Evolutionary conservation across 352 stramenopile species (phyloP), one percentile per base, ranked within the genome.

Genomic region (Phytophthora sojae): DNA sequence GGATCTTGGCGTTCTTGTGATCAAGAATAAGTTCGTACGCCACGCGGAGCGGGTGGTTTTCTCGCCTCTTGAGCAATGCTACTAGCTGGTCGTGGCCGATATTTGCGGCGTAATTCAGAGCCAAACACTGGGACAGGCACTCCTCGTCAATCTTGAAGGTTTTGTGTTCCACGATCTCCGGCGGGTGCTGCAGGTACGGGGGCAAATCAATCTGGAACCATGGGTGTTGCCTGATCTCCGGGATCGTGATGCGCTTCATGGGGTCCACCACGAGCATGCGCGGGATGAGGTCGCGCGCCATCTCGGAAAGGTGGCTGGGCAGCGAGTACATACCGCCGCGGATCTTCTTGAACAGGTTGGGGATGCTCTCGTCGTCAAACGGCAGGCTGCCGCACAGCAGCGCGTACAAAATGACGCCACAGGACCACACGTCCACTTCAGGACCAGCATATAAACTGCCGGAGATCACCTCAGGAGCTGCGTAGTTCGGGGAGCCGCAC

Each of bases 291-390:
- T 99, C 90, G 17, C 92, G 94, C 23, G 97, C 96, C 61, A 98
- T 90, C 69, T 99, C 94, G 29, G 91, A 98, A 26, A 99, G 78
- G 80, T 99, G 97, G 25, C 88, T 98, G 37, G 98, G 98, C 32
- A 99, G 80, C 71, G 86, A 97, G 82, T 99, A 99, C 95, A 99
- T 99, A 37, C 98, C 98, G 56, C 92, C 95, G 32, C 85, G 80
- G 71, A 99, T 99, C 86, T 99, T 99, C 81, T 99, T 99, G 79
- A 99, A 99, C 42, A 99, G 85, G 69, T 98, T 99, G 0, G 97
- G 97, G 63, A 99, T 99, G 39, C 90, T 99, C 74, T 99, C 97
- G 71, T 99, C 98, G 79, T 99, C 97, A 68, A 99, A 99, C 17
- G 98, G 98, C 9, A 99, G 84, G 29, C 94, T 98, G 15, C 98